A percentile compares a stretch with the other conserved stretches of the same genome.
Evolutionary conservation across 352 stramenopile genomes (phyloP).

Genomic region (Phytopythium vexans): DNA sequence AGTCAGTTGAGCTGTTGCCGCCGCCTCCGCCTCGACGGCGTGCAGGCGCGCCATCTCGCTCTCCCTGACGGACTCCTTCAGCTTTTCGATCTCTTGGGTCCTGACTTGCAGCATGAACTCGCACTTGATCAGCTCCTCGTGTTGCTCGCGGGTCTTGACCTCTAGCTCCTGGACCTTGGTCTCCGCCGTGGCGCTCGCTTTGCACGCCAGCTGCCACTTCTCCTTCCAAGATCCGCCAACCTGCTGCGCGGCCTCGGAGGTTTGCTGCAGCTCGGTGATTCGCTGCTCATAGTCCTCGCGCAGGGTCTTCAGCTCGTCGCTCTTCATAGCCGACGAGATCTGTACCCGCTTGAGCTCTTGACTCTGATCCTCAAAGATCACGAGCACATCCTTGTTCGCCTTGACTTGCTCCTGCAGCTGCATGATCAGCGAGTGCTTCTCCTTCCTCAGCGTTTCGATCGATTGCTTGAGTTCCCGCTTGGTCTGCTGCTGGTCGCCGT

Average conservation of each 20-base stretch:
- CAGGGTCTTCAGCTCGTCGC: slow-evolving; percentile 36
- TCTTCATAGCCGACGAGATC: slow-evolving; percentile 30
- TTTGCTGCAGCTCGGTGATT: slow-evolving; percentile 26
- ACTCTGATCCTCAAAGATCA: slow-evolving; percentile 45
- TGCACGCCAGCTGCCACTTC: slow-evolving; percentile 42
- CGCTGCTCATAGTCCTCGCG: slow-evolving; percentile 35
- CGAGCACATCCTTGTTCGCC: slow-evolving; percentile 38
- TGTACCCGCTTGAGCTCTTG: slow-evolving; percentile 56
- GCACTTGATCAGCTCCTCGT: slow-evolving; percentile 60
- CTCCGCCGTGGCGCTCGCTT: slow-evolving; percentile 29
- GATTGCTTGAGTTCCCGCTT: slow-evolving; percentile 45
- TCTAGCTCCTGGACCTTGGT: slow-evolving; percentile 41
- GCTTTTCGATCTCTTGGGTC: slow-evolving; percentile 42
- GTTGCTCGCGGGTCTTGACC: slow-evolving; percentile 29
- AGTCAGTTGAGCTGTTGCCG: slow-evolving; percentile 10
- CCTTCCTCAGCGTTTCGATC: slow-evolving; percentile 53
- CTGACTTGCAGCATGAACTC: slow-evolving; percentile 53
- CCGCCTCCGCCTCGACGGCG: slow-evolving; percentile 29
- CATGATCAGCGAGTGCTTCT: slow-evolving; percentile 51
- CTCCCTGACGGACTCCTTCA: slow-evolving; percentile 46
- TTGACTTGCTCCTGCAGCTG: slow-evolving; percentile 60
- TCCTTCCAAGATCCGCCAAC: slow-evolving; percentile 42
- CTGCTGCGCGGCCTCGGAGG: slow-evolving; percentile 40
- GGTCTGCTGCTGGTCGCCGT: slow-evolving; percentile 13
- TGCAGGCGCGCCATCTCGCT: slow-evolving; percentile 33